phyloP scores from a whole-genome alignment of 306 rosid genomes.

The Trifolium pratense region DNA sequence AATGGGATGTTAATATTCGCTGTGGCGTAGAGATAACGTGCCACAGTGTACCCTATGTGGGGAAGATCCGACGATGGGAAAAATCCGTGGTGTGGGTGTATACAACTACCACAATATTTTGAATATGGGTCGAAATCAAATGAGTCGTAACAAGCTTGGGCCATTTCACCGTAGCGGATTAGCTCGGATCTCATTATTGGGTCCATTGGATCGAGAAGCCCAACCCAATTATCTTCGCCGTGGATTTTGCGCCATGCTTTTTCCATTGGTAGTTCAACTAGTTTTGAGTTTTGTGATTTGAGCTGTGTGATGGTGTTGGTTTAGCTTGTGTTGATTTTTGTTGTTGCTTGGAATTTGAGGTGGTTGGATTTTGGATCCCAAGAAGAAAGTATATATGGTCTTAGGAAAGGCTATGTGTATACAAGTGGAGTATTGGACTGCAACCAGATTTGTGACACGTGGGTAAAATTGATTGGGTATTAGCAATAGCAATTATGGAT shows the following conservation, averaged over 20 bases:
- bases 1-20: conserved; percentile 65
- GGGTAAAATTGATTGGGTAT: too few species aligned
- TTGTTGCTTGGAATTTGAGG: background rate
- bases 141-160: conserved; percentile 86
- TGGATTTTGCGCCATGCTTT: conserved; percentile 73
- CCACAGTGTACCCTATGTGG: conserved; percentile 52
- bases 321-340: background rate
- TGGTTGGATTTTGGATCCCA: conserved; percentile 6
- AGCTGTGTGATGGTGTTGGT: conserved; percentile 36
- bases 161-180: conserved; percentile 87
- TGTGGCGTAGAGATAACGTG: conserved; percentile 81
- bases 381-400: background rate
- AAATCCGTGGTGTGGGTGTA: conserved; percentile 51
- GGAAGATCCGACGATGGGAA: conserved; percentile 48
- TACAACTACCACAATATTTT: conserved; percentile 80
- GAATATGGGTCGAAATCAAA: conserved; percentile 85
- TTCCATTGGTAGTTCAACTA: background rate
- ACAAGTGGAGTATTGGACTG: too few species aligned
- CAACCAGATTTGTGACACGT: too few species aligned
- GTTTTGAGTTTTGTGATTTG: background rate
- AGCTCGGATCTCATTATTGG: conserved; percentile 65
- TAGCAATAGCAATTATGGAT: too few species aligned
- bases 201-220: conserved; percentile 76
- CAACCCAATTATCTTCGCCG: conserved; percentile 73
- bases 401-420: conserved; percentile 32